A percentile compares a stretch with the other conserved stretches of the same genome.
Conservation (phyloP, 306 rosid genomes). For the Cucumis hystrix region DNA sequence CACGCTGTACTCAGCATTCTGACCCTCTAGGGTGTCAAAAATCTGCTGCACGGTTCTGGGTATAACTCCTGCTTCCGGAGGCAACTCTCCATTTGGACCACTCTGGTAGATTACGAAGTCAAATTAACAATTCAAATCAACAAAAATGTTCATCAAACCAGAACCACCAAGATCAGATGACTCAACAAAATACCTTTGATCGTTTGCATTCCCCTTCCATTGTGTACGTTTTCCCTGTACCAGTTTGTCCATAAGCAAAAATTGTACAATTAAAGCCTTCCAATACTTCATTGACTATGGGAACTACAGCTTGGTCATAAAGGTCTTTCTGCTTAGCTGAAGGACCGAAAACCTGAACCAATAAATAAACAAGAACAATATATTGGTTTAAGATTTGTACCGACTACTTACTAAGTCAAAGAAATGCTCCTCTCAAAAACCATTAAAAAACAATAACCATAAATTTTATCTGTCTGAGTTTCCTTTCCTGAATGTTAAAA, state of each 20-base stretch:
- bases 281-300: constrained; percentile 73
- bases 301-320: constrained; percentile 74
- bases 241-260: constrained; percentile 93
- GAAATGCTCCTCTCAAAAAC: neutral
- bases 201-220: constrained; percentile 97
- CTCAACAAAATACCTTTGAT: constrained; percentile 41
- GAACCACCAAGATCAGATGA: neutral
- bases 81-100: constrained; percentile 84
- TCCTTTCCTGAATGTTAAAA: neutral
- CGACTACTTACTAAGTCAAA: neutral
- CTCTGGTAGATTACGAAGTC: constrained; percentile 24
- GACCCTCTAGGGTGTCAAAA: constrained; percentile 85
- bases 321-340: constrained; percentile 74
- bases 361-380: neutral
- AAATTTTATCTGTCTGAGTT: no score
- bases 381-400: neutral
- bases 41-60: constrained; percentile 93
- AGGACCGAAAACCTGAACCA: constrained; percentile 72
- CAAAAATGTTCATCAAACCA: neutral
- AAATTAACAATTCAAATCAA: neutral
- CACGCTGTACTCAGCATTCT: constrained; percentile 85
- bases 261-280: constrained; percentile 93
- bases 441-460: no score
- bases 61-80: constrained; percentile 80
- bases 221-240: constrained; percentile 82